These are phyloP conservation scores for Naganishia antarctica DNA, from an alignment of 768 basidiomycete species.

Conservation along the genomic window DNA sequence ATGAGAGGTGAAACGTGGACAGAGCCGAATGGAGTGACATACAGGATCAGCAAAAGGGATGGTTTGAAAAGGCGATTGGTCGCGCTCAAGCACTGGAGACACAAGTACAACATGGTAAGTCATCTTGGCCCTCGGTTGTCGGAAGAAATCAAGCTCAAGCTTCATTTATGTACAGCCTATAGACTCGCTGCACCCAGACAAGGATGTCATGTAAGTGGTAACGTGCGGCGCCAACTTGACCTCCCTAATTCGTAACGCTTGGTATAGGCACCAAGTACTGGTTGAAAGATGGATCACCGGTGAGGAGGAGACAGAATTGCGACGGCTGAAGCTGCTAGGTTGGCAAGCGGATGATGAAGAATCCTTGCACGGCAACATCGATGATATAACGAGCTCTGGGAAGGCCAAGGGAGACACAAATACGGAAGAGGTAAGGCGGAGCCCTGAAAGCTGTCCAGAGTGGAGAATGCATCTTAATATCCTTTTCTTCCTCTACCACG, in stretches of 20 bases:
- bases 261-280: slow-evolving; percentile 6
- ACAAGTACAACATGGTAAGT: slow-evolving; percentile 10
- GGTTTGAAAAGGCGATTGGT: neutral
- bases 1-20: neutral
- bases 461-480: too few relatives aligned
- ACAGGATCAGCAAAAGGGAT: slow-evolving; percentile 4
- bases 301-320: neutral
- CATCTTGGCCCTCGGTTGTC: neutral
- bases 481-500: too few relatives aligned
- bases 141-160: too few relatives aligned
- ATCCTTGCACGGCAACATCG: too few relatives aligned
- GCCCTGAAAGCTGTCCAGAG: too few relatives aligned
- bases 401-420: too few relatives aligned
- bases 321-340: neutral
- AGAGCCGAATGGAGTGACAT: neutral
- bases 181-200: neutral
- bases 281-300: slow-evolving; percentile 9
- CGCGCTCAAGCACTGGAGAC: neutral
- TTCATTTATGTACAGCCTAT: too few relatives aligned
- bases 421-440: too few relatives aligned
- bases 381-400: too few relatives aligned
- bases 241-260: too few relatives aligned
- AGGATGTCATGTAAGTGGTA: too few relatives aligned
- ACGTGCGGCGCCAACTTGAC: too few relatives aligned
- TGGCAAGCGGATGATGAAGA: slow-evolving; percentile 2